Base-by-base conservation (phyloP, 2,329 filamentous ascomycete species). In the Alternaria triticimaculans region DNA sequence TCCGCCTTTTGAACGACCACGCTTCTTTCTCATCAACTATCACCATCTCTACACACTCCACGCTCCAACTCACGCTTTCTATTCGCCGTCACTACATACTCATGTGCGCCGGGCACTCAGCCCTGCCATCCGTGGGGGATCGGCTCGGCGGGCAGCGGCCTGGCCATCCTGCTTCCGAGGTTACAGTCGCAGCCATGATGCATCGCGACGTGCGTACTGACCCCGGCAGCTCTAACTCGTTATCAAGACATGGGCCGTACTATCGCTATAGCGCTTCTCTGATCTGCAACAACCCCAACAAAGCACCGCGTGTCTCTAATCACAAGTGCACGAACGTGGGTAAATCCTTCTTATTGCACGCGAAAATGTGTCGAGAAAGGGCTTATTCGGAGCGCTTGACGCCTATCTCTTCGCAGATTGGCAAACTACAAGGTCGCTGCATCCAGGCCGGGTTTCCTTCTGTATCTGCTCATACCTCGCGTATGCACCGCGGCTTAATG, bases 401-500 rank as follows among this genome's bases (percentile, higher is more conserved):
- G 30, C 15, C n/a, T 11, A 33, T 49, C 20, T 58, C 6, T 14
- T n/a, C 45, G 33, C 37, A 53, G 12, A 53, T 21, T 53, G 49
- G 53, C 21, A 50, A 18, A 18, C 18, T 60, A 20, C 37, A 41
- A 55, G 26, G 9, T 55, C 33, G 44, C 57, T 50, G 59, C 18
- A 46, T 62, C 21, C 33, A 11, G 46, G 28, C 37, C 60, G 57
- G 55, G 46, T 45, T 63, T 70, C 66, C 72, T 73, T 72, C 71
- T 68, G 64, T 28, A 69, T 74, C 51, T 26, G 60, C 63, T 63
- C 61, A 50, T 61, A 25, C 25, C 20, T 54, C 43, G 55, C 58
- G 64, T 64, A 59, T 63, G 55, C 55, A 54, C 55, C 23, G 41
- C 64, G 66, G 65, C 69, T 70, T 65, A 70, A 74, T 71, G 57